Conservation (phyloP, 2,329 filamentous ascomycete genomes). For the Cladosporium phlei region DNA sequence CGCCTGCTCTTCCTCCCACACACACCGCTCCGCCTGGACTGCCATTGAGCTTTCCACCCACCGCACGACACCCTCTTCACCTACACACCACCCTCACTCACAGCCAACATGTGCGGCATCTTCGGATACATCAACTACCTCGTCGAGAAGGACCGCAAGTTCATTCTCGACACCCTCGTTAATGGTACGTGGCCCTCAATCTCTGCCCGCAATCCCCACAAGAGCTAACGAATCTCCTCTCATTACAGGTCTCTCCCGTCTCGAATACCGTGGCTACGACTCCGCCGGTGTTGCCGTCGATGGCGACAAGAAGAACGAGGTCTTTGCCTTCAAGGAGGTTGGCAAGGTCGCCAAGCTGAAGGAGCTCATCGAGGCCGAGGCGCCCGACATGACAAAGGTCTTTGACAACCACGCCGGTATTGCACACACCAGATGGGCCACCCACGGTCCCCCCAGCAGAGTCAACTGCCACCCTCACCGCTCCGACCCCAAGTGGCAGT, state of each 20-base stretch:
- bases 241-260: conserved; percentile 77
- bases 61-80: not conserved
- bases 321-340: conserved; percentile 96
- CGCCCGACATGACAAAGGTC: conserved; percentile 81
- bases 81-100: not conserved
- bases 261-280: conserved; percentile 98
- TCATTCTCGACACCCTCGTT: conserved; percentile 90
- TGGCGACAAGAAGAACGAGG: conserved; percentile 98
- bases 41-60: conserved; percentile 1
- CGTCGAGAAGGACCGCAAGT: conserved; percentile 97
- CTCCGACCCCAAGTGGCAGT: conserved; percentile 93
- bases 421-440: conserved; percentile 98
- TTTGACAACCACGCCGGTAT: conserved; percentile 99
- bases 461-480: conserved; percentile 98
- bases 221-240: conserved; percentile 25
- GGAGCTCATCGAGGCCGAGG: conserved; percentile 78
- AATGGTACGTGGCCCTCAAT: conserved; percentile 63
- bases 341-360: conserved; percentile 98
- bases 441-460: conserved; percentile 89
- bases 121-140: conserved; percentile 99
- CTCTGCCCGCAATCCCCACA: not conserved
- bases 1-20: not conserved
- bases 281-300: conserved; percentile 94
- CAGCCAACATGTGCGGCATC: conserved; percentile 53
- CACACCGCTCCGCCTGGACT: conserved; percentile 7